phyloP scores from a whole-genome alignment of 2,329 filamentous ascomycete genomes.

The Ophiostoma piceae region DNA sequence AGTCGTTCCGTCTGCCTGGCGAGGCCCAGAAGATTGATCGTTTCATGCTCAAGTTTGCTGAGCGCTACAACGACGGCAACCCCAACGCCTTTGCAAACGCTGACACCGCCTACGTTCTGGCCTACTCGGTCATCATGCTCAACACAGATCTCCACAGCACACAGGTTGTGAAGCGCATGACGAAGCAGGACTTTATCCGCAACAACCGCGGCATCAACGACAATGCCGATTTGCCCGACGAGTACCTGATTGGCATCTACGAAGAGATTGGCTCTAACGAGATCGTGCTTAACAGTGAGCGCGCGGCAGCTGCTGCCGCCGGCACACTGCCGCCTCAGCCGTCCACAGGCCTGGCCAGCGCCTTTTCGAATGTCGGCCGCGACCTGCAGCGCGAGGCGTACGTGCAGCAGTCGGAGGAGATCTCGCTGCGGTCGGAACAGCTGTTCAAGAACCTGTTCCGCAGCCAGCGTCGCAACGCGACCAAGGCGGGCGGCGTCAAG shows the following conservation, averaged over 20 bases:
- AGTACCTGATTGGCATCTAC: conserved; percentile 83
- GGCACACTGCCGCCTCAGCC: conserved; percentile 51
- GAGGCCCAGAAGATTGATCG: conserved; percentile 99
- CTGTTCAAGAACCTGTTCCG: conserved; percentile 90
- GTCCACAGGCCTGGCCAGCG: conserved; percentile 69
- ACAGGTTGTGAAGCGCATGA: conserved; percentile 83
- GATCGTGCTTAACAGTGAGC: conserved; percentile 89
- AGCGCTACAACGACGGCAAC: conserved; percentile 90
- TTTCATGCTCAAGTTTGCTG: conserved; percentile 98
- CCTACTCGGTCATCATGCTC: conserved; percentile 93
- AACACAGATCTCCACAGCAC: conserved; percentile 93
- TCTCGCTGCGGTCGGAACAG: conserved; percentile 66
- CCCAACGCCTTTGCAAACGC: conserved; percentile 97
- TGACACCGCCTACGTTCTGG: conserved; percentile 91
- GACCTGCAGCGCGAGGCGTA: conserved; percentile 91
- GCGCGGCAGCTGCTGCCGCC: conserved; percentile 78
- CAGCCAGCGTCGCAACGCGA: conserved; percentile 75
- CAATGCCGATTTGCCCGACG: conserved; percentile 83
- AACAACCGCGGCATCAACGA: conserved; percentile 99
- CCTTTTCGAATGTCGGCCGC: conserved; percentile 83
- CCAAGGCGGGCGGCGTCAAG: conserved; percentile 60
- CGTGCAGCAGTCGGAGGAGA: conserved; percentile 91
- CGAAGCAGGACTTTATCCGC: conserved; percentile 95
- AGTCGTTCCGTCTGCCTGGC: conserved; percentile 89
- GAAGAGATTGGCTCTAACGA: conserved; percentile 90